Evolutionary conservation across 2,329 filamentous ascomycete species (phyloP).

Genomic region (Aspergillus udagawae): DNA sequence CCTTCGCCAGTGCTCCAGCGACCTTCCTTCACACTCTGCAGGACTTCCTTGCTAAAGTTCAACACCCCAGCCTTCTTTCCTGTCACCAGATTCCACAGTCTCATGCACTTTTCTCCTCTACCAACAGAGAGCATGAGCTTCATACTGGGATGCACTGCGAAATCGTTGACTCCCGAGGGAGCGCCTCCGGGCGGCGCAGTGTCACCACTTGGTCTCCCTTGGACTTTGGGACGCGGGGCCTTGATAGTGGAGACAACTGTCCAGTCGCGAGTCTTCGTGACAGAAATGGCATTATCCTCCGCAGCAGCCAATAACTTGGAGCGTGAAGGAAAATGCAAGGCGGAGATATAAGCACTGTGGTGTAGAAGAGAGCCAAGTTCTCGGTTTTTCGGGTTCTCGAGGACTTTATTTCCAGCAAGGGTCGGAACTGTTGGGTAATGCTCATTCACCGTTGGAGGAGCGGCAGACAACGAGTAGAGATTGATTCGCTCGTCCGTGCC

Average conservation of each 20-base stretch:
- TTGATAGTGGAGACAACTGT: slow-evolving; percentile 82
- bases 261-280: slow-evolving; percentile 87
- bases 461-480: slow-evolving; percentile 79
- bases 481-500: slow-evolving; percentile 94
- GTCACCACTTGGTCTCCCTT: slow-evolving; percentile 81
- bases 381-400: slow-evolving; percentile 81
- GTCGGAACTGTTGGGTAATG: slow-evolving; percentile 59
- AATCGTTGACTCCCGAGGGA: slow-evolving; percentile 87
- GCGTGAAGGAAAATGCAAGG: slow-evolving; percentile 75
- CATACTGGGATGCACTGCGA: slow-evolving; percentile 92
- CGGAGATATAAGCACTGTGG: slow-evolving; percentile 77
- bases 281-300: slow-evolving; percentile 87
- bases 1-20: slow-evolving; percentile 78
- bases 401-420: slow-evolving; percentile 67
- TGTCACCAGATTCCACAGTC: slow-evolving; percentile 94
- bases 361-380: slow-evolving; percentile 84
- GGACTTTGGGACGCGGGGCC: slow-evolving; percentile 75
- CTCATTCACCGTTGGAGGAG: slow-evolving; percentile 56
- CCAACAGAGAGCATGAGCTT: slow-evolving; percentile 94
- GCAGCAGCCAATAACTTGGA: slow-evolving; percentile 83
- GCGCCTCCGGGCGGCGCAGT: slow-evolving; percentile 77
- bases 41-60: slow-evolving; percentile 71
- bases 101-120: slow-evolving; percentile 84
- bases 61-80: slow-evolving; percentile 92
- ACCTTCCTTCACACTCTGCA: slow-evolving; percentile 72